Conservation (phyloP, 305 asterid genomes). For the Rubia peregrina region DNA sequence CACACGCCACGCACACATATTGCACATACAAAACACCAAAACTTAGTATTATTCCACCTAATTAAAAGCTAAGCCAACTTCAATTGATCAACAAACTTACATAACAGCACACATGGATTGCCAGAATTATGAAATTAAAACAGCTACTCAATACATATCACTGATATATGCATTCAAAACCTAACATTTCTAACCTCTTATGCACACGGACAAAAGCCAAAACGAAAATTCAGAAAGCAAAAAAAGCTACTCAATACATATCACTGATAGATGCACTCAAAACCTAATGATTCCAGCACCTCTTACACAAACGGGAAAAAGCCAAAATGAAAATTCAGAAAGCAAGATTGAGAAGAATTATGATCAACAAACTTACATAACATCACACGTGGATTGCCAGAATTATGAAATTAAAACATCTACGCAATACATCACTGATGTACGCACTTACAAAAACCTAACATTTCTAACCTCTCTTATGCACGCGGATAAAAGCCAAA, state of each 20-base stretch:
- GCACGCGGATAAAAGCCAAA: no score
- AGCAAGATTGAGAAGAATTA: no score
- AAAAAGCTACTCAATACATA: no score
- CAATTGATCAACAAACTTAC: no score
- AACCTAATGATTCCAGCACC: not conserved
- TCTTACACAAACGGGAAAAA: not conserved
- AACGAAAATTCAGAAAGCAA: not conserved
- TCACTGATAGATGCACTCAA: not conserved
- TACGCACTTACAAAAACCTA: no score
- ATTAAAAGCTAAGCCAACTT: slow-evolving; percentile 19
- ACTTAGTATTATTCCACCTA: slow-evolving; percentile 41
- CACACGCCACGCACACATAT: slow-evolving; percentile 73
- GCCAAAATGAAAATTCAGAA: no score
- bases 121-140: not conserved
- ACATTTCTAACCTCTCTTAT: no score
- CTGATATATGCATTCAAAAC: not conserved
- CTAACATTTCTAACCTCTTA: not conserved
- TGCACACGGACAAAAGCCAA: not conserved
- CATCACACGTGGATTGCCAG: no score
- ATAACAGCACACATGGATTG: no score
- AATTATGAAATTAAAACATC: no score
- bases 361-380: no score
- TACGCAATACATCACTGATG: no score
- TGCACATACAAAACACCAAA: slow-evolving; percentile 46
- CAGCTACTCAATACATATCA: not conserved